Percentiles rank a stretch among this genome's conserved stretches.
Evolutionary conservation across 768 basidiomycete species (phyloP).

Genomic region (Cystofilobasidium macerans): DNA sequence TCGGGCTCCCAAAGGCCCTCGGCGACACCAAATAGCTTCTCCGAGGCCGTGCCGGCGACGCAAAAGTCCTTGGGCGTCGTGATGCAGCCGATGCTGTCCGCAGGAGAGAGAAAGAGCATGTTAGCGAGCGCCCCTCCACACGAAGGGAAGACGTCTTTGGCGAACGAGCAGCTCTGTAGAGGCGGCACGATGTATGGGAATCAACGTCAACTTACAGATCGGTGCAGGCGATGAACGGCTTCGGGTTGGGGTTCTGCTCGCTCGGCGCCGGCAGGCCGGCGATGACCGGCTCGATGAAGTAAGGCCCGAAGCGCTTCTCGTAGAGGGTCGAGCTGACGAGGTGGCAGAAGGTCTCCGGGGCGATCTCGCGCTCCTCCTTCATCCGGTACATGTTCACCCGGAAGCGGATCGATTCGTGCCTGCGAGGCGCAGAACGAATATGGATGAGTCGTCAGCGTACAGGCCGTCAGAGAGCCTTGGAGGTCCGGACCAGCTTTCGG

Average conservation of each 20-base stretch:
- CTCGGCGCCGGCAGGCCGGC: constrained; percentile 55
- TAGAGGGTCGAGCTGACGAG: constrained; percentile 92
- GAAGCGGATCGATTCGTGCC: constrained; percentile 81
- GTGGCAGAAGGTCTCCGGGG: constrained; percentile 90
- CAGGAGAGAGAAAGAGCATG: not conserved
- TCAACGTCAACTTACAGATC: constrained; percentile 41
- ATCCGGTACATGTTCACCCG: constrained; percentile 98
- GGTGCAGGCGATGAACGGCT: constrained; percentile 89
- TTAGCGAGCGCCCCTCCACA: not conserved
- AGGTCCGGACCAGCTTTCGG: not conserved
- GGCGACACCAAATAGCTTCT: constrained; percentile 90
- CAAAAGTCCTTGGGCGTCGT: constrained; percentile 63
- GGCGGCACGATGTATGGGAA: too few relatives aligned
- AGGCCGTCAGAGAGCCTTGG: not conserved
- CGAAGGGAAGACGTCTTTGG: not conserved
- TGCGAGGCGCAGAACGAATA: constrained; percentile 34
- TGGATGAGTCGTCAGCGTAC: not conserved
- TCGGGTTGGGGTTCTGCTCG: constrained; percentile 47
- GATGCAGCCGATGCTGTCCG: constrained; percentile 39
- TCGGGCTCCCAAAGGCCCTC: constrained; percentile 98
- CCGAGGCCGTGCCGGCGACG: constrained; percentile 82
- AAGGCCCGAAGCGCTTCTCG: constrained; percentile 89
- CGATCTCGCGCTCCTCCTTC: constrained; percentile 95
- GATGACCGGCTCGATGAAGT: constrained; percentile 91
- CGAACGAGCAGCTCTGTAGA: not conserved